phyloP scores from a whole-genome alignment of 805 yeast genomes.

The Barnettozyma populi region DNA sequence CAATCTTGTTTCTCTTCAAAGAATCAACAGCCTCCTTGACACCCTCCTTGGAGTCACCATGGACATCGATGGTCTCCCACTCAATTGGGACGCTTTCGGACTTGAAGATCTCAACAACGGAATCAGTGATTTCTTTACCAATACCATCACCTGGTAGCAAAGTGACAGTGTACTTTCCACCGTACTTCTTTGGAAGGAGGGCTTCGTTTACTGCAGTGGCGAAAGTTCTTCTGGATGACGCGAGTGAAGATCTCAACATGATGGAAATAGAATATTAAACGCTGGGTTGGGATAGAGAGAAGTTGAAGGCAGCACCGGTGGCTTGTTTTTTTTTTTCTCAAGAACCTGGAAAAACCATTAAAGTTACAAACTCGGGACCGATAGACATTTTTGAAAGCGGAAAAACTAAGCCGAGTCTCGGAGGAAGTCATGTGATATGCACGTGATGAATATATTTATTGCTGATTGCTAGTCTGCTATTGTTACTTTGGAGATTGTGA shows the following conservation, averaged over 20 bases:
- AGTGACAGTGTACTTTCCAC: slow-evolving; percentile 91
- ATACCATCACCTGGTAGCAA: slow-evolving; percentile 98
- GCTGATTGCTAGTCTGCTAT: too few species aligned
- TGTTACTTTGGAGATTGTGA: neutral
- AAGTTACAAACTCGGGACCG: slow-evolving; percentile 1
- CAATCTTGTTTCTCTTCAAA: slow-evolving; percentile 92
- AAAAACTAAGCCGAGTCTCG: neutral
- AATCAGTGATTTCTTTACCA: slow-evolving; percentile 91
- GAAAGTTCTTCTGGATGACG: slow-evolving; percentile 30
- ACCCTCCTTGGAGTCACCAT: slow-evolving; percentile 51
- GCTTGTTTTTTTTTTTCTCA: neutral
- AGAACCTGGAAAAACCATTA: neutral
- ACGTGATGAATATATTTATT: neutral
- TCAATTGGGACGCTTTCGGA: slow-evolving; percentile 88
- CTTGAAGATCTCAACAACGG: slow-evolving; percentile 85
- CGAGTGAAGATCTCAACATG: slow-evolving; percentile 29
- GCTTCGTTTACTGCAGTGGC: slow-evolving; percentile 57
- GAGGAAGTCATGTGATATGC: slow-evolving; percentile 1
- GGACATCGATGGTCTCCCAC: slow-evolving; percentile 79
- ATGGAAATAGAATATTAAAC: neutral
- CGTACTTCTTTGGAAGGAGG: slow-evolving; percentile 83
- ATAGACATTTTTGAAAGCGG: neutral
- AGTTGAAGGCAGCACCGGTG: neutral
- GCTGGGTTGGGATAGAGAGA: neutral
- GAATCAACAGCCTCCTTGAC: slow-evolving; percentile 85